These are phyloP conservation scores for Auriscalpium microsporum DNA, from an alignment of 768 basidiomycete species.

Conservation along the genomic window DNA sequence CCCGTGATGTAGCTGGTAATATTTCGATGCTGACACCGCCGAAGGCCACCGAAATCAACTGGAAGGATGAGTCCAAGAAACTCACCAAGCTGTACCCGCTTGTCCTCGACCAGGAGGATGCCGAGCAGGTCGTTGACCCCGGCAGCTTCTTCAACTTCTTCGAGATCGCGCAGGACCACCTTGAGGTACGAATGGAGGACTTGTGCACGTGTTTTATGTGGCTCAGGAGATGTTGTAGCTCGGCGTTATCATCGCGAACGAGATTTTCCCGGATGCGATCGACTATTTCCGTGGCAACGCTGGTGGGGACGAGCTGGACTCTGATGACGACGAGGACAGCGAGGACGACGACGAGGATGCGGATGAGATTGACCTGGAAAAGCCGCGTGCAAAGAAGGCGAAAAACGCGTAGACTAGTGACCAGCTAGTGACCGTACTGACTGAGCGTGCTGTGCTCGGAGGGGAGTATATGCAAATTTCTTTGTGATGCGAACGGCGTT, in stretches of 20 bases:
- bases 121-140: slow-evolving; percentile 51
- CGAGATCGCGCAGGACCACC: slow-evolving; percentile 53
- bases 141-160: slow-evolving; percentile 91
- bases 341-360: slow-evolving; percentile 73
- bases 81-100: slow-evolving; percentile 75
- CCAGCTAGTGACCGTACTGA: neutral
- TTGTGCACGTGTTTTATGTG: too few relatives aligned
- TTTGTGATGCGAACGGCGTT: too few relatives aligned
- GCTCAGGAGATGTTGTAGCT: slow-evolving; percentile 36
- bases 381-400: slow-evolving; percentile 67
- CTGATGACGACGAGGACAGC: slow-evolving; percentile 56
- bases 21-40: neutral
- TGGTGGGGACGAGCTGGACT: slow-evolving; percentile 51
- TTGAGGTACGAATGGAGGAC: slow-evolving; percentile 42
- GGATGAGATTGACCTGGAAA: slow-evolving; percentile 84
- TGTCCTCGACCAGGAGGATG: slow-evolving; percentile 50
- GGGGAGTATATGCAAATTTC: too few relatives aligned
- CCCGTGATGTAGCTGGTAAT: neutral
- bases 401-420: slow-evolving; percentile 39
- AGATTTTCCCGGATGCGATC: slow-evolving; percentile 74
- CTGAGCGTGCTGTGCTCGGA: too few relatives aligned
- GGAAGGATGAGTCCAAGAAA: slow-evolving; percentile 74
- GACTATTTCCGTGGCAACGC: slow-evolving; percentile 72
- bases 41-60: slow-evolving; percentile 62
- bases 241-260: slow-evolving; percentile 62